Base-by-base conservation (phyloP, 2,329 filamentous ascomycete species). In the Colletotrichum paranaense region DNA sequence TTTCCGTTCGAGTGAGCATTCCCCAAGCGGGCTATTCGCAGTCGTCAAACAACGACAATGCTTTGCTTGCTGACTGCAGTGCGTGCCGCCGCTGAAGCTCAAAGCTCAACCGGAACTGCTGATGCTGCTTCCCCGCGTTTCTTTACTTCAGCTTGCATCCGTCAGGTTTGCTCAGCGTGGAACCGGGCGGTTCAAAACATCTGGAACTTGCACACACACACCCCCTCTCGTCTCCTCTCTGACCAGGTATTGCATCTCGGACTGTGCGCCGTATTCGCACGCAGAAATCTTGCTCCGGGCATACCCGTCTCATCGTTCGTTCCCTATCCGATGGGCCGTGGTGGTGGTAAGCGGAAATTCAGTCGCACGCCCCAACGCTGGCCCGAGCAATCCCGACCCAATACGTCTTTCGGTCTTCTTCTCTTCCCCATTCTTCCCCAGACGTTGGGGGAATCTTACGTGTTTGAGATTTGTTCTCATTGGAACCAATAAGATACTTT, bases 261-360 rank as follows among this genome's bases (percentile, higher is more conserved):
- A 42, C 69, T 63, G 69, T 72, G 69, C 65, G 69, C 65, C 60
- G 58, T 57, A 42, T 42, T 72, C 65, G 58, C 58, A 52, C 38
- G 69, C 65, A 49, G 42, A 22, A 63, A 59, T 57, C 26, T 28
- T 12, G 19, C 38, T 26, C 58, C 57, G 58, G 26, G 35, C 52
- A 42, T 63, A 38, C 46, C 58, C 65, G 65, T 68, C 65, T 58
- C 63, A 72, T 53, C 52, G 30, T 55, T 24, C 35, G 28, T 19
- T 7, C 22, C 24, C 38, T 46, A 24, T 11, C 28, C 35, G 46
- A 32, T 28, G 28, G 68, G 57, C 64, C 53, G 49, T 68, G 69
- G 49, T 49, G 42, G 19, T 49, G 32, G 32, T 35, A 11, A n/a
- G n/a, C 42, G 42, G 32, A 62, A 32, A 28, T 42, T 57, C 64